A percentile compares a stretch with the other conserved stretches of the same genome.
Conservation (phyloP, 441 rosid genomes). For the Bruguiera hainesii region DNA sequence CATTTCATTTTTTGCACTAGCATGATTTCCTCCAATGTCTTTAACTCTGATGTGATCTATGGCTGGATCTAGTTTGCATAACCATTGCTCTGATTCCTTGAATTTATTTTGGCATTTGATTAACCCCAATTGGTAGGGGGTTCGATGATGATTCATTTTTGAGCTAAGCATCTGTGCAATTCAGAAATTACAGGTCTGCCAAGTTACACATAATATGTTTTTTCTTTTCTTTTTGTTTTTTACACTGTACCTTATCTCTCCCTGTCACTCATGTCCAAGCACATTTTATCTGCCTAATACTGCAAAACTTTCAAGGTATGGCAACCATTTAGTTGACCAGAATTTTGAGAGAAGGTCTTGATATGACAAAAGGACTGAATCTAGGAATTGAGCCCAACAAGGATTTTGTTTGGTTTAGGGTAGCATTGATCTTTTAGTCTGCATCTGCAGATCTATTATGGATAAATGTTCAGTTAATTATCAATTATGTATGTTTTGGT, state of each 20-base stretch:
- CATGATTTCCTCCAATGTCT: no score
- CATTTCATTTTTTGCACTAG: no score
- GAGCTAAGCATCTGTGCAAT: no score
- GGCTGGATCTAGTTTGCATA: no score
- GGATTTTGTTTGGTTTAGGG: slow-evolving; percentile 3
- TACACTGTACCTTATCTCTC: not conserved
- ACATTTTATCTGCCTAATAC: not conserved
- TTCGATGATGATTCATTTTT: no score
- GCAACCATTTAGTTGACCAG: not conserved
- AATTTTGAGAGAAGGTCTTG: slow-evolving; percentile 3
- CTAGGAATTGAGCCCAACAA: slow-evolving; percentile 1
- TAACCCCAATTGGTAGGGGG: no score
- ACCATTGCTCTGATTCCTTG: no score
- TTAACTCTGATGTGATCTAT: no score
- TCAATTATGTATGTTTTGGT: slow-evolving; percentile 6
- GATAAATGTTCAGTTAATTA: not conserved
- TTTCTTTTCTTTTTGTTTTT: no score
- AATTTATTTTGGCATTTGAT: no score
- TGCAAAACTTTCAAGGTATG: not conserved
- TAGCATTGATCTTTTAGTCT: slow-evolving; percentile 4
- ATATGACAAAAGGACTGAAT: not conserved
- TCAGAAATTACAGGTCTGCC: no score
- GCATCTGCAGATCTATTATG: not conserved
- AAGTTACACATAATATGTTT: no score
- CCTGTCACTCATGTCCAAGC: not conserved